Percentiles rank a stretch among this genome's conserved stretches.
Conservation (phyloP, 208 protist genomes). For the Herpetomonas samuelpessoai region DNA sequence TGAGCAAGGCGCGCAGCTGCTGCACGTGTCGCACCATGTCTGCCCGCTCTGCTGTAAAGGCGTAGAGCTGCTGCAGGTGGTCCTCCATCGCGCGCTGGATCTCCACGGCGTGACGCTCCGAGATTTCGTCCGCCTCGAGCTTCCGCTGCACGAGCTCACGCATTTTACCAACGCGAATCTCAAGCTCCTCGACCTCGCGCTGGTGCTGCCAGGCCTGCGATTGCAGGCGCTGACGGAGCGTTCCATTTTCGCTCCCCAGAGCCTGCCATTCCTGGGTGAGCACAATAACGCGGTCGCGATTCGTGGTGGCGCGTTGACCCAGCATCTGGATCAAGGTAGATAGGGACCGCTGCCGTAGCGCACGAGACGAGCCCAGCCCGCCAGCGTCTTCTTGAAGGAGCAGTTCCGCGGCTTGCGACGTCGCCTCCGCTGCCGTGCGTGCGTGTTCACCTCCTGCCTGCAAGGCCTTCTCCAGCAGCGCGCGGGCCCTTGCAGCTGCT, state of each 20-base stretch:
- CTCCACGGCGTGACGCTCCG: constrained; percentile 47
- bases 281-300: not conserved
- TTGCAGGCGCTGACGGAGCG: constrained; percentile 6
- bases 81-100: constrained; percentile 36
- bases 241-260: constrained; percentile 5
- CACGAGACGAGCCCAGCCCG: too few species aligned
- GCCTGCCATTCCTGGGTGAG: constrained; percentile 11
- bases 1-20: constrained; percentile 30
- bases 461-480: too few species aligned
- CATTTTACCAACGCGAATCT: constrained; percentile 36
- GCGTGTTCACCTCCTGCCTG: too few species aligned
- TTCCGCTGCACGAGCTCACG: constrained; percentile 54
- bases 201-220: constrained; percentile 15
- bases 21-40: constrained; percentile 37
- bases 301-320: not conserved
- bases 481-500: too few species aligned
- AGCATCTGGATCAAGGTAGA: not conserved
- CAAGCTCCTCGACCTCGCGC: constrained; percentile 23
- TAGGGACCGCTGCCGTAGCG: too few species aligned
- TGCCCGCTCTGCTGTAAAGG: constrained; percentile 23
- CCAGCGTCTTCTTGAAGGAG: too few species aligned
- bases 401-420: too few species aligned
- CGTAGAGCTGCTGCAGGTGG: constrained; percentile 32
- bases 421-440: too few species aligned
- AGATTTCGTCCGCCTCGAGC: constrained; percentile 43